These are phyloP conservation scores for Trichosporon sp. DNA, from an alignment of 1,284 basidiomycete genomes.

Conservation along the genomic window DNA sequence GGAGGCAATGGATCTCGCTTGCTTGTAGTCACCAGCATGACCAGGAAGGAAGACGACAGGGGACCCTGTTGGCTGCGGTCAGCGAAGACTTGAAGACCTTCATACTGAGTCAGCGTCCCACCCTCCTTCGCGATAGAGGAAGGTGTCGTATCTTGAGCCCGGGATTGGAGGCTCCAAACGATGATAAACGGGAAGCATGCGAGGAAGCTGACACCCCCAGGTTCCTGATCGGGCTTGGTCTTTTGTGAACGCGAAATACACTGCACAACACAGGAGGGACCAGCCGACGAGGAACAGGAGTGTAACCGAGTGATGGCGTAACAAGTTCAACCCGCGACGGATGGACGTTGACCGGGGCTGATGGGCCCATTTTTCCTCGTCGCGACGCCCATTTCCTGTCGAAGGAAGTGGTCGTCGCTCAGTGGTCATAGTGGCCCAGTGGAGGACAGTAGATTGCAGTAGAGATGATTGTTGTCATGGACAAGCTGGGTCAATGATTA, in stretches of 20 bases:
- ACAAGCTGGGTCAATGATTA: no score
- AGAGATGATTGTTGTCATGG: neutral
- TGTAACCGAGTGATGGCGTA: neutral
- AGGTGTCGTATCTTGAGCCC: constrained; percentile 75
- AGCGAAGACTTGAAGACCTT: neutral
- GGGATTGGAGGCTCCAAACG: constrained; percentile 57
- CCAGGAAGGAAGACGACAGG: constrained; percentile 97
- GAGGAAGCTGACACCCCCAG: constrained; percentile 85
- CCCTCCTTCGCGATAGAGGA: constrained; percentile 87
- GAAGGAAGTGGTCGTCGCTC: neutral
- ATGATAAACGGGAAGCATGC: constrained; percentile 87
- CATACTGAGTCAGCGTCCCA: constrained; percentile 71
- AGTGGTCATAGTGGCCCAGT: neutral
- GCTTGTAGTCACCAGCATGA: constrained; percentile 92
- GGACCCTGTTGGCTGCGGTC: constrained; percentile 61
- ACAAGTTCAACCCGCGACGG: neutral
- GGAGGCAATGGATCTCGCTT: constrained; percentile 92
- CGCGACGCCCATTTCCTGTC: neutral
- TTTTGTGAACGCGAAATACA: constrained; percentile 22
- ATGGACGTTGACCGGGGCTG: neutral
- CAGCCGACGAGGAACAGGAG: constrained; percentile 11
- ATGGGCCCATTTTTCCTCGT: neutral
- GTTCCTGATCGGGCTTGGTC: constrained; percentile 38
- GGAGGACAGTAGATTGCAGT: neutral
- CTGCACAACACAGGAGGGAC: constrained; percentile 21